Percentiles rank a stretch among this genome's conserved stretches.
Conservation (phyloP, 768 basidiomycete genomes). For the Lactifluus piperatus region DNA sequence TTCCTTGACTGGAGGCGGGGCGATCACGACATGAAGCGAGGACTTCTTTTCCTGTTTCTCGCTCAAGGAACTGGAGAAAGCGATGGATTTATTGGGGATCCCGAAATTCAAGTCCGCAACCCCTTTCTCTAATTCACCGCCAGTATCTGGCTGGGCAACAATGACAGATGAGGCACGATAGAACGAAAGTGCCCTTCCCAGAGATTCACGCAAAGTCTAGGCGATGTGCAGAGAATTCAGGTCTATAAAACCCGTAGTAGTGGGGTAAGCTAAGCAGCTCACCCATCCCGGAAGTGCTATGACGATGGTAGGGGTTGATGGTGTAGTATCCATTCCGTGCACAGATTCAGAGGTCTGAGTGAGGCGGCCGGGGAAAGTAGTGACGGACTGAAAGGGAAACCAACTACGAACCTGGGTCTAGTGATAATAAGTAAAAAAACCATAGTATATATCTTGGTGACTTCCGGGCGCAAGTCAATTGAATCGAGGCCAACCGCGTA, state of each 20-base stretch:
- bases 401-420: too few species aligned
- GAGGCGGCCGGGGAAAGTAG: too few species aligned
- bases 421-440: too few species aligned
- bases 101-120: neutral
- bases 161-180: neutral
- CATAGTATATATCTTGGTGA: too few species aligned
- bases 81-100: neutral
- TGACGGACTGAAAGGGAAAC: too few species aligned
- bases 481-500: too few species aligned
- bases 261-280: neutral
- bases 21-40: slow-evolving; percentile 3
- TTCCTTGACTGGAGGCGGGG: neutral
- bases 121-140: slow-evolving; percentile 13
- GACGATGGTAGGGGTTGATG: neutral
- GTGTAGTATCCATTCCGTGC: slow-evolving; percentile 9
- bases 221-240: neutral
- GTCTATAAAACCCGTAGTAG: neutral
- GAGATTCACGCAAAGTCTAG: slow-evolving; percentile 5
- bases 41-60: neutral
- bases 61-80: neutral
- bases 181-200: slow-evolving; percentile 8
- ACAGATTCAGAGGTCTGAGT: too few species aligned
- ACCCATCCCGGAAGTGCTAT: slow-evolving; percentile 13
- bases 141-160: neutral
- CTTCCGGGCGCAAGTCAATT: too few species aligned